Evolutionary conservation across 2,329 filamentous ascomycete genomes (phyloP).

Genomic region (Cercospora citrullina): DNA sequence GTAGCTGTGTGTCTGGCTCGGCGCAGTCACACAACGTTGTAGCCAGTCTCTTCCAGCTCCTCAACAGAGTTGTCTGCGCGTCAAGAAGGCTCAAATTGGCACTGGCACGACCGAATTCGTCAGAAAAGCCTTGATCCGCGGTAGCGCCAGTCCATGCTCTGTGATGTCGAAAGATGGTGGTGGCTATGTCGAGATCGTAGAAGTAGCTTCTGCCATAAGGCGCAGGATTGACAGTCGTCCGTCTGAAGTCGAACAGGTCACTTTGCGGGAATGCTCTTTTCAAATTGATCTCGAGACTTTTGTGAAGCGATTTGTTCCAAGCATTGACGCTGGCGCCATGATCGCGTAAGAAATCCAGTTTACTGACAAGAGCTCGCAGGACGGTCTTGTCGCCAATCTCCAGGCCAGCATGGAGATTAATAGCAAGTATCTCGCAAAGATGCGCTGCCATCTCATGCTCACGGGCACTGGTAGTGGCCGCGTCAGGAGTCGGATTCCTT

Average conservation of each 20-base stretch:
- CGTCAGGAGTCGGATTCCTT: conserved; percentile 31
- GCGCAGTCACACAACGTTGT: conserved; percentile 73
- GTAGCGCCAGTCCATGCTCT: conserved; percentile 67
- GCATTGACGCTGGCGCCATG: conserved; percentile 75
- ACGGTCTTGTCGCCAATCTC: conserved; percentile 70
- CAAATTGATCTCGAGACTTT: conserved; percentile 83
- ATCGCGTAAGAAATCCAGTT: conserved; percentile 76
- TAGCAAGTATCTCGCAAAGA: conserved; percentile 82
- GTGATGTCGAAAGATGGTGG: conserved; percentile 74
- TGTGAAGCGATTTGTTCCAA: conserved; percentile 86
- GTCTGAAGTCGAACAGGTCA: conserved; percentile 75
- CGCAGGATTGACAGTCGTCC: conserved; percentile 57
- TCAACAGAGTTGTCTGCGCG: conserved; percentile 81
- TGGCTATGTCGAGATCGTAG: conserved; percentile 76
- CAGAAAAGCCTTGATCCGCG: conserved; percentile 66
- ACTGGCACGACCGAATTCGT: conserved; percentile 80
- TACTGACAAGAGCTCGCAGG: conserved; percentile 69
- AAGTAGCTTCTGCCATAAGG: conserved; percentile 73
- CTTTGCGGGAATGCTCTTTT: conserved; percentile 72
- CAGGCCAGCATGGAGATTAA: conserved; percentile 84
- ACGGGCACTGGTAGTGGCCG: conserved; percentile 35
- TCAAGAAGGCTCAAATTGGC: conserved; percentile 88
- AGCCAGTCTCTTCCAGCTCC: conserved; percentile 85
- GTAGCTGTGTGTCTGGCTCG: conserved; percentile 57
- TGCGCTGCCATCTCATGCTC: conserved; percentile 68